phyloP scores from a whole-genome alignment of 176 grass and related monocot genomes.

The Thalia dealbata region DNA sequence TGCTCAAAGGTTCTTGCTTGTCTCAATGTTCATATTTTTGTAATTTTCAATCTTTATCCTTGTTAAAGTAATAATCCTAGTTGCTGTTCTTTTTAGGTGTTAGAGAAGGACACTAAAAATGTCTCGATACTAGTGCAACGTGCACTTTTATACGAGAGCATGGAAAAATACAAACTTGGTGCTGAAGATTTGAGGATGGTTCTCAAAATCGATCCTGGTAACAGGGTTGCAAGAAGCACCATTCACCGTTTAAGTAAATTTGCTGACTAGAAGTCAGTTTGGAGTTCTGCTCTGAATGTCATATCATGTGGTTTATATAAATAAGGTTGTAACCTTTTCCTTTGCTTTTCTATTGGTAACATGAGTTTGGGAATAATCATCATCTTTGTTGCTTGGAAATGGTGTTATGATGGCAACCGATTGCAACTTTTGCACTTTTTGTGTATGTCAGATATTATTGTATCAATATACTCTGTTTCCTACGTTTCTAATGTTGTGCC shows the following conservation, averaged over 20 bases:
- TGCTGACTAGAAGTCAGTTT: conserved; percentile 55
- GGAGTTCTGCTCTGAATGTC: not conserved
- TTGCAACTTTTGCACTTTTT: not conserved
- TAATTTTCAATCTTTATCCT: not conserved
- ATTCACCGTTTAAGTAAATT: conserved; percentile 92
- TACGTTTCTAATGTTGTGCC: not conserved
- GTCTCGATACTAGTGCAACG: conserved; percentile 68
- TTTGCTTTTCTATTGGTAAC: conserved; percentile 2
- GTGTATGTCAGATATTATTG: not conserved
- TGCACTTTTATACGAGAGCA: conserved; percentile 90
- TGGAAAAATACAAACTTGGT: conserved; percentile 88
- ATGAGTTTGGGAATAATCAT: not conserved
- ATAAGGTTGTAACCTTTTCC: not conserved
- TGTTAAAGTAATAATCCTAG: not conserved
- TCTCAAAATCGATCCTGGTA: conserved; percentile 87
- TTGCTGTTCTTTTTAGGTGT: conserved; percentile 38
- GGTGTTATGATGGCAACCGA: not conserved
- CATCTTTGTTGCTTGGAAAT: not conserved
- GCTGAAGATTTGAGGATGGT: conserved; percentile 91
- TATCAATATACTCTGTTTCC: not conserved
- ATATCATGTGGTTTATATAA: not conserved
- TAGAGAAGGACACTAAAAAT: conserved; percentile 75
- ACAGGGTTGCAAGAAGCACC: conserved; percentile 90
- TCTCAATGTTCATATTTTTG: not conserved
- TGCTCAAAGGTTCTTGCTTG: conserved; percentile 61